phyloP scores from a whole-genome alignment of 164 flowering plant species.

The Annona squamosa region DNA sequence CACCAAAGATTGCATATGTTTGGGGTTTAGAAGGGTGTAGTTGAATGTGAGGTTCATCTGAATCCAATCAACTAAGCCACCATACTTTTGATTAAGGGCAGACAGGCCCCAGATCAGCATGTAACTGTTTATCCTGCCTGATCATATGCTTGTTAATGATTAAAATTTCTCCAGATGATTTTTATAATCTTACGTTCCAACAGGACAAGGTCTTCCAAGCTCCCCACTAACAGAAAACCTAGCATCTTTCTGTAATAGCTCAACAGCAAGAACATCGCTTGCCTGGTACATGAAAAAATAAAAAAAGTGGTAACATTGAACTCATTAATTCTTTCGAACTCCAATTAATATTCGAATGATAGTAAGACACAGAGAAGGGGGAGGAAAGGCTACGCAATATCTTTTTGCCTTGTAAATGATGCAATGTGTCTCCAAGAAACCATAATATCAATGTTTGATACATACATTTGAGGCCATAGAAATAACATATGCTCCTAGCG shows the following conservation, averaged over 20 bases:
- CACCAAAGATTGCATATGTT: not conserved
- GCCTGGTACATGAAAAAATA: conserved; percentile 40
- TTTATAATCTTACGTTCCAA: conserved; percentile 66
- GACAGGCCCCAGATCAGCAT: no score
- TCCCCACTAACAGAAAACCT: conserved; percentile 84
- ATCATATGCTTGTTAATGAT: no score
- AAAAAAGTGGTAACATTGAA: not conserved
- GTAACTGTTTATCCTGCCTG: no score
- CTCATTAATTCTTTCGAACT: conserved; percentile 80
- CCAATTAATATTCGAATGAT: conserved; percentile 51
- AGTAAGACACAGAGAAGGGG: not conserved
- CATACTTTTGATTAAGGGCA: no score
- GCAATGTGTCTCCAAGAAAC: not conserved
- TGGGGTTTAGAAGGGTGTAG: no score
- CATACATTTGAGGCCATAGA: conserved; percentile 94
- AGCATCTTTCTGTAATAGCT: conserved; percentile 92
- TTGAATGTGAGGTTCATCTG: no score
- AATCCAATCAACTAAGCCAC: no score
- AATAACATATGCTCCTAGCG: conserved; percentile 91
- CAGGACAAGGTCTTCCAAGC: conserved; percentile 80
- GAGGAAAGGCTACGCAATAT: conserved; percentile 63
- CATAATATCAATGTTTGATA: not conserved
- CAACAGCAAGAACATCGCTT: conserved; percentile 96
- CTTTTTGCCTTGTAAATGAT: not conserved
- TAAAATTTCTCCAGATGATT: no score